Evolutionary conservation across 148 eudicot genomes (phyloP).

Genomic region (Drosera capensis): DNA sequence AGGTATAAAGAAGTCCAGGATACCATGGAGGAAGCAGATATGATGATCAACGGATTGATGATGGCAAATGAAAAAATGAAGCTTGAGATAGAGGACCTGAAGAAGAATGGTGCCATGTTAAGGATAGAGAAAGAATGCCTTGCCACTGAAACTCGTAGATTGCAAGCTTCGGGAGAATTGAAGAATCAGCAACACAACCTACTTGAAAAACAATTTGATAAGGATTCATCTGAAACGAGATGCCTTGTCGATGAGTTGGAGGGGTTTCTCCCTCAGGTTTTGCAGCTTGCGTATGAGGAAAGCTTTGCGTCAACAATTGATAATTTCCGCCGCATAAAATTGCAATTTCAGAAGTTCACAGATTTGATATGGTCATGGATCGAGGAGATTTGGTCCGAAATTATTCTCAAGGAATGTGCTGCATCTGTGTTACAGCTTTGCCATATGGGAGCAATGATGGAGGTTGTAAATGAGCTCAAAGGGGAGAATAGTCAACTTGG

Average conservation of each 20-base stretch:
- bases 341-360: slow-evolving; percentile 28
- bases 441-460: slow-evolving; percentile 60
- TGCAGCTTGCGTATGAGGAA: slow-evolving; percentile 23
- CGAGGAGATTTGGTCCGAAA: slow-evolving; percentile 75
- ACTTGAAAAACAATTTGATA: slow-evolving; percentile 32
- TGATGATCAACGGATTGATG: slow-evolving; percentile 60
- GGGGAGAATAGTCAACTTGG: slow-evolving; percentile 61
- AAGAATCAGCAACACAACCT: slow-evolving; percentile 23
- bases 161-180: slow-evolving; percentile 27
- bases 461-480: slow-evolving; percentile 46
- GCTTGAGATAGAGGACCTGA: slow-evolving; percentile 43
- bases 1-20: slow-evolving; percentile 71
- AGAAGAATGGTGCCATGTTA: slow-evolving; percentile 17
- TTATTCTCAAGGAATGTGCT: slow-evolving; percentile 55
- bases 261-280: slow-evolving; percentile 18
- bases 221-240: slow-evolving; percentile 19
- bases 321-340: slow-evolving; percentile 37
- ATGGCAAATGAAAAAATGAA: slow-evolving; percentile 58
- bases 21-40: slow-evolving; percentile 66
- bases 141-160: slow-evolving; percentile 24
- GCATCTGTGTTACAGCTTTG: slow-evolving; percentile 56
- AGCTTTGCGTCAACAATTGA: slow-evolving; percentile 23
- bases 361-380: slow-evolving; percentile 32
- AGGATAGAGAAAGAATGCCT: slow-evolving; percentile 29
- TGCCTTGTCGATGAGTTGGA: slow-evolving; percentile 38